Evolutionary conservation across 2,329 filamentous ascomycete genomes (phyloP).

Genomic region (Chaetomiaceae sp.): DNA sequence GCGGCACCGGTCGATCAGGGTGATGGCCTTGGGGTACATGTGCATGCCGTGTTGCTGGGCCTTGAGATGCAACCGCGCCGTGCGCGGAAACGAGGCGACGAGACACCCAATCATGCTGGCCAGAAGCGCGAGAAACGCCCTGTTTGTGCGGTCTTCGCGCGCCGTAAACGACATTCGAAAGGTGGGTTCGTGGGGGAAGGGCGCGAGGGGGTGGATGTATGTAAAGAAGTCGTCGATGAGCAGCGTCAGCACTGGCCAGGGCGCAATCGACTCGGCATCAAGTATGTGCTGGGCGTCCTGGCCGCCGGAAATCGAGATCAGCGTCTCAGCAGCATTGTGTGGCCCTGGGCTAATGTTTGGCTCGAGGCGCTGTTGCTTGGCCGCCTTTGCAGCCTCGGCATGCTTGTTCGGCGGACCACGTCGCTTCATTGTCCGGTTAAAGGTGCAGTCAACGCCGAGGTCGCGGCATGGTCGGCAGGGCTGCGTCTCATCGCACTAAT

Average conservation of each 20-base stretch:
- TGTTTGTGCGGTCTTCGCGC: slow-evolving; percentile 62
- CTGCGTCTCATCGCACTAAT: slow-evolving; percentile 51
- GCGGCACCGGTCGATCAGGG: slow-evolving; percentile 67
- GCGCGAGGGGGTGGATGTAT: slow-evolving; percentile 71
- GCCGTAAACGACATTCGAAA: slow-evolving; percentile 66
- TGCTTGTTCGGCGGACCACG: slow-evolving; percentile 58
- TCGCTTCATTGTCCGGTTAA: slow-evolving; percentile 53
- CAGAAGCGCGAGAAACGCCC: slow-evolving; percentile 64
- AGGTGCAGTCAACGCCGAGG: slow-evolving; percentile 56
- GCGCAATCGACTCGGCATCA: slow-evolving; percentile 66
- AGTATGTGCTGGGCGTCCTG: slow-evolving; percentile 34
- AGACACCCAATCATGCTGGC: slow-evolving; percentile 70
- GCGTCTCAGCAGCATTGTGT: slow-evolving; percentile 45
- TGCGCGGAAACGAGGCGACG: slow-evolving; percentile 73
- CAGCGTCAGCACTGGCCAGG: slow-evolving; percentile 61
- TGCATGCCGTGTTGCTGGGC: slow-evolving; percentile 55
- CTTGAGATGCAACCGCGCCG: slow-evolving; percentile 65
- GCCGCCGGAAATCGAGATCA: slow-evolving; percentile 43
- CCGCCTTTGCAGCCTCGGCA: slow-evolving; percentile 51
- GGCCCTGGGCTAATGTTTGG: slow-evolving; percentile 30
- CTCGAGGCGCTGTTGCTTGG: slow-evolving; percentile 45
- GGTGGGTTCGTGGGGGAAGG: slow-evolving; percentile 74
- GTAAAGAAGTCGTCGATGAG: slow-evolving; percentile 80
- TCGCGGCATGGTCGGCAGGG: slow-evolving; percentile 55
- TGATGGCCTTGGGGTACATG: slow-evolving; percentile 63